phyloP scores from a whole-genome alignment of 2,329 filamentous ascomycete species.

The Sclerotinia sclerotiorum region DNA sequence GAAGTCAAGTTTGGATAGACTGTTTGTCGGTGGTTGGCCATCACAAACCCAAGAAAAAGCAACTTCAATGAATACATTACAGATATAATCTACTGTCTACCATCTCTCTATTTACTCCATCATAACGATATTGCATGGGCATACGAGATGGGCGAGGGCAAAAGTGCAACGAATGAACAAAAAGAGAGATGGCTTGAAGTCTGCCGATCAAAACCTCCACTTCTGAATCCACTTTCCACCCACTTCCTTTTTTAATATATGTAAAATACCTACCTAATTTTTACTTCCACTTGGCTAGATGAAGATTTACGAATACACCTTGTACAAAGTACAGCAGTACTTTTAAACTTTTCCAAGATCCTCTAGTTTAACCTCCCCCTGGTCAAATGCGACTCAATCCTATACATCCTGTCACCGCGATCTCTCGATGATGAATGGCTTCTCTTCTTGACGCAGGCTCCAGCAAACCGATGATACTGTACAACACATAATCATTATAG shows the following conservation, averaged over 20 bases:
- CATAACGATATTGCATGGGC: background rate
- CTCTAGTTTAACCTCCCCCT: conserved; percentile 5
- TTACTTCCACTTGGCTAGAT: conserved; percentile 1
- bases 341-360: background rate
- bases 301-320: background rate
- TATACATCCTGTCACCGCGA: conserved; percentile 14
- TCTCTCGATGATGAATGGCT: conserved; percentile 10
- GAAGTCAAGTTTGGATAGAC: background rate
- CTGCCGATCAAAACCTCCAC: conserved; percentile 16
- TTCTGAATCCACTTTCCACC: conserved; percentile 4
- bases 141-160: background rate
- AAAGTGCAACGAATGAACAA: background rate
- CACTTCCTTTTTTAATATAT: background rate
- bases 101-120: no score
- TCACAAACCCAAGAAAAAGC: background rate
- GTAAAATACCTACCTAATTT: background rate
- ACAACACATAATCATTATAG: conserved; percentile 1
- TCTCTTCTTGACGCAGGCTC: background rate
- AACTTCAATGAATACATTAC: background rate
- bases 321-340: background rate
- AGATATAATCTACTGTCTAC: no score
- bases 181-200: conserved; percentile 3
- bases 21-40: background rate
- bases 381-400: conserved; percentile 8
- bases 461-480: conserved; percentile 9